These are phyloP conservation scores for Apophysomyces trapeziformis DNA, from an alignment of 371 early-diverging fungal genomes.

Conservation along the genomic window DNA sequence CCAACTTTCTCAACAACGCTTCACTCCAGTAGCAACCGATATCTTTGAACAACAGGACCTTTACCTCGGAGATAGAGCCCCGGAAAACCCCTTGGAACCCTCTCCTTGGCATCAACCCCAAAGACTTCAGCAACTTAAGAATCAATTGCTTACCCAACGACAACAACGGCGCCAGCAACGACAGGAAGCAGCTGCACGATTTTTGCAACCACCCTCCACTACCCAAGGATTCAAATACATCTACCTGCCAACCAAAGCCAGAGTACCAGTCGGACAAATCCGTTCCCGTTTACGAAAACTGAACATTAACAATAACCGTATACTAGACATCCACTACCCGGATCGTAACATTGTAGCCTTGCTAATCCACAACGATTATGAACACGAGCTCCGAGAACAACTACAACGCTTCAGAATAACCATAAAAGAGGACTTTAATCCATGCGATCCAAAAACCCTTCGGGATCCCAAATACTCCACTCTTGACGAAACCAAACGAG, in stretches of 20 bases:
- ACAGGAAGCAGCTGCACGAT: slow-evolving; percentile 11
- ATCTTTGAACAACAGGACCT: no score
- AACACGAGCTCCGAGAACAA: background rate
- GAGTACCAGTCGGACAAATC: background rate
- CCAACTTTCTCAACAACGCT: no score
- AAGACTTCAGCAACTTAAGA: no score
- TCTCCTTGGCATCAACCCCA: no score
- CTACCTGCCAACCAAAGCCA: slow-evolving; percentile 14
- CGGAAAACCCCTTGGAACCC: no score
- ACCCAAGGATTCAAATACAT: slow-evolving; percentile 22
- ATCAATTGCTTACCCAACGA: no score
- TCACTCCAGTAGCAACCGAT: no score
- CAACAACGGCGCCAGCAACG: background rate
- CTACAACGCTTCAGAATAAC: slow-evolving; percentile 8
- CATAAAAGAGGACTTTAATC: slow-evolving; percentile 6
- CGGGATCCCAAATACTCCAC: no score
- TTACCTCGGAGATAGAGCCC: no score
- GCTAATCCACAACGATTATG: slow-evolving; percentile 16
- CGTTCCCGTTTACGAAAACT: background rate
- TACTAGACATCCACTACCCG: slow-evolving; percentile 20
- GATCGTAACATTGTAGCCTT: slow-evolving; percentile 2
- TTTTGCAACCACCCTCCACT: slow-evolving; percentile 8
- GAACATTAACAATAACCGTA: slow-evolving; percentile 9
- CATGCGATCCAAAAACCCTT: no score
- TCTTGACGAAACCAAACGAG: no score